phyloP scores from a whole-genome alignment of 1,284 basidiomycete genomes.

The Xerocomus nothofagi region DNA sequence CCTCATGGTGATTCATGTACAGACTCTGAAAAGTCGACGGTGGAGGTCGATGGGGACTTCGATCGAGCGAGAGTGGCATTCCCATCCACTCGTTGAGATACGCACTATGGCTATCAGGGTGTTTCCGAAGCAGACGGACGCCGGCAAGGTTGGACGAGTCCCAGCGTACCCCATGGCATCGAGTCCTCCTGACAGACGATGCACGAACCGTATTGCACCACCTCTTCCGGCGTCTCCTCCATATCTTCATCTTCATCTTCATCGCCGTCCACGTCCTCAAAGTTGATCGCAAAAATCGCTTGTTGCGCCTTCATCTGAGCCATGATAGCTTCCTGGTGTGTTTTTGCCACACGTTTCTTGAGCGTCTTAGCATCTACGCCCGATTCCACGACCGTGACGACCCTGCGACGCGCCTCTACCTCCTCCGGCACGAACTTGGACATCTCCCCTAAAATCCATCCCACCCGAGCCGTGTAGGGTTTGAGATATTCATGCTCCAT shows the following conservation, averaged over 20 bases:
- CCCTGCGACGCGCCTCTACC: constrained; percentile 51
- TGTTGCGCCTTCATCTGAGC: constrained; percentile 92
- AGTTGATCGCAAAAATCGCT: constrained; percentile 78
- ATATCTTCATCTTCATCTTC: constrained; percentile 63
- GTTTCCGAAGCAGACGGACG: constrained; percentile 79
- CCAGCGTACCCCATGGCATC: constrained; percentile 86
- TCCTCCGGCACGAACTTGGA: constrained; percentile 52
- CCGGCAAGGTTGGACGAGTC: constrained; percentile 88
- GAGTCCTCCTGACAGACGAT: constrained; percentile 95
- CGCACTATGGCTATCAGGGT: constrained; percentile 68
- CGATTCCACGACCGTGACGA: constrained; percentile 40
- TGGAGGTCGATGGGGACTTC: constrained; percentile 31
- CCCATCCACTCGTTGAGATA: constrained; percentile 78
- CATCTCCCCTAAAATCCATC: constrained; percentile 74
- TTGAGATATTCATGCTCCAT: constrained; percentile 78
- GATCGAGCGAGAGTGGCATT: constrained; percentile 69
- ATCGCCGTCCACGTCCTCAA: constrained; percentile 57
- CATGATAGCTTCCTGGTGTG: constrained; percentile 88
- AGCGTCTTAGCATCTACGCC: constrained; percentile 59
- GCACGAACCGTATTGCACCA: constrained; percentile 82
- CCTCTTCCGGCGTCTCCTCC: constrained; percentile 45
- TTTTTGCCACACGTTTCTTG: constrained; percentile 80
- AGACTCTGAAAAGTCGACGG: constrained; percentile 54
- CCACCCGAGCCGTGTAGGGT: constrained; percentile 65
- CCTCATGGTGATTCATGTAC: constrained; percentile 48